Evolutionary conservation across 2,329 filamentous ascomycete species (phyloP), one percentile per base, ranked within the genome.

Genomic region (Plectosphaerella plurivora): DNA sequence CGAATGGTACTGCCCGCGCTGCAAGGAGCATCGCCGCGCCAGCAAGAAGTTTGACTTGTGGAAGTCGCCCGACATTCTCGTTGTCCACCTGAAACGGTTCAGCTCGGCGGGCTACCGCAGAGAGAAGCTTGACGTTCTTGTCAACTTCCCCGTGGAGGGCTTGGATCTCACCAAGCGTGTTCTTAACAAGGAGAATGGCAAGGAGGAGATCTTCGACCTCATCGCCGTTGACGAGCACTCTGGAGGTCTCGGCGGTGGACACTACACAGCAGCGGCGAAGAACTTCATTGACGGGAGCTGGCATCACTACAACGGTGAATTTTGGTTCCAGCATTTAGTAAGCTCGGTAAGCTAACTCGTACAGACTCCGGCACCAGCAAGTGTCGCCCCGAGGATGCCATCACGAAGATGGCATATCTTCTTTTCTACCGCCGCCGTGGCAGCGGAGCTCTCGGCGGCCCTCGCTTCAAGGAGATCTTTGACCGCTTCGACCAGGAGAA

Each of bases 41-140:
- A 92, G 87, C 72, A 99, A 99, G 76, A 97, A 94, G 63, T 91
- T 99, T 50, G 92, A 97, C 65, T 82, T 99, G 16, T 99, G 94
- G 94, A 97, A 93, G 65, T 87, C 89, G 2, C 94, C 94, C 1
- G 94, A 99, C 67, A 95, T 97, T 55, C 80, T 99, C 15, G 88
- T 97, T 44, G 88, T 97, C 56, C 94, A 99, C 65, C 78, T 99
- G 48, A 99, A 99, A 76, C 85, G 94, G 7, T 99, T 99, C 68
- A 96, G 91, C 65, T 91, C 88, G 22, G 88, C 86, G 59, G 85
- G 89, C 15, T 87, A 79, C 56, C 87, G 92, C 60, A 79, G 92
- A 52, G 91, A 97, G 69, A 99, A 99, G 76, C 79, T 99, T 46
- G 92, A 97, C 61, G 86, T 92, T 8, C 73, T 89, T 10, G 91